Evolutionary conservation across 176 grass and related monocot species (phyloP), one percentile per base, ranked within the genome.

Genomic region (Aechmea fasciata): DNA sequence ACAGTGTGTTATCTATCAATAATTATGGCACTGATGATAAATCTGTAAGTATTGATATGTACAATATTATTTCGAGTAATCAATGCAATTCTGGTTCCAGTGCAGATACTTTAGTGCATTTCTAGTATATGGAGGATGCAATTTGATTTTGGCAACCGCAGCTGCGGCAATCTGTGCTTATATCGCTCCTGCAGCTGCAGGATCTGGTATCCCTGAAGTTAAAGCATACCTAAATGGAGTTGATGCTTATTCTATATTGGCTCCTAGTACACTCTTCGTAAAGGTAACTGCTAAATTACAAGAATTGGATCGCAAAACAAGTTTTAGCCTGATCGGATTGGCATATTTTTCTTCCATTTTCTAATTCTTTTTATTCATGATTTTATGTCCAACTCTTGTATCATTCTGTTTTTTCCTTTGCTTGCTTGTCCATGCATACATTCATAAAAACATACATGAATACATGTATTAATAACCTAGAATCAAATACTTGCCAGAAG

Each of bases 151-250:
- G 72, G 90, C 82, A 63, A 74, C 78, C 13, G 50, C 77, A 10
- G 89, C 95, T 61, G 84, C 95, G 49, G 87, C 87, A 13, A 80
- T 99, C 41, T 93, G 95, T 41, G 90, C 90, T 83, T 99, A 93
- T 47, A 85, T 99, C 77, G 87, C 90, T 75, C 95, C 95, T 26
- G 90, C 95, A 77, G 95, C 95, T 80, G 95, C 95, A 68, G 95
- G 95, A 1, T 93, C 95, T 64, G 94, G 89, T 20, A 99, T 99
- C 33, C 95, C 95, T 59, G 95, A 99, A 93, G 90, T 99, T 52
- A 99, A 99, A 69, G 95, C 95, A 18, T 99, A 99, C 77, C 95
- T 99, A 57, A 99, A 99, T 72, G 95, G 95, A 76, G 72, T 99
- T 68, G 90, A 99, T 73, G 72, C 95, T 50, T 85, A 93, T 65